Evolutionary conservation across 2,329 filamentous ascomycete species (phyloP).

Genomic region (Pyrenophora graminea): DNA sequence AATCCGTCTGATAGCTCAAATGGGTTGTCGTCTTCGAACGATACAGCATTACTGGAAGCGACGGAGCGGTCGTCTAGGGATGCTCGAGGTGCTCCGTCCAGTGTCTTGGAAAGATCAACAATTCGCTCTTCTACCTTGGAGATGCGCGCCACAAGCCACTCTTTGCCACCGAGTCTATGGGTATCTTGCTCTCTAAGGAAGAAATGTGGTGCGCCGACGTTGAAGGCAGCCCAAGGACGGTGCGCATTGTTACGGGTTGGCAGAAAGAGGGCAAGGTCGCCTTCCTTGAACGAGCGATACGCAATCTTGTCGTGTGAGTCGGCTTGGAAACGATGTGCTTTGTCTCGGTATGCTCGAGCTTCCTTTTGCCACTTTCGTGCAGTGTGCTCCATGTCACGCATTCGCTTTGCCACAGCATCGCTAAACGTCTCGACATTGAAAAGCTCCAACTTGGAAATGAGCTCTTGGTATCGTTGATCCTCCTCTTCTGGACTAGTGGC

Average conservation of each 20-base stretch:
- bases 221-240: conserved; percentile 97
- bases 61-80: conserved; percentile 52
- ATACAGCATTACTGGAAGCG: conserved; percentile 58
- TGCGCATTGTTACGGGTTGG: conserved; percentile 93
- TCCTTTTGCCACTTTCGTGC: conserved; percentile 94
- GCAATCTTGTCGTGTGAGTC: conserved; percentile 96
- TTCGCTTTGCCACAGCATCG: conserved; percentile 82
- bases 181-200: conserved; percentile 91
- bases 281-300: conserved; percentile 93
- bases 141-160: conserved; percentile 97
- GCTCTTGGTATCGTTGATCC: conserved; percentile 72
- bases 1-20: conserved; percentile 95
- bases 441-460: conserved; percentile 71
- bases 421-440: conserved; percentile 85
- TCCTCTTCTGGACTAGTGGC: conserved; percentile 68
- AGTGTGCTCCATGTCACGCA: conserved; percentile 91
- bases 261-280: conserved; percentile 89
- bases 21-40: conserved; percentile 86
- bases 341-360: conserved; percentile 82
- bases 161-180: conserved; percentile 80
- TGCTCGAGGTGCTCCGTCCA: conserved; percentile 56
- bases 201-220: conserved; percentile 94
- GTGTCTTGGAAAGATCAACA: conserved; percentile 84
- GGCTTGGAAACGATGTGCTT: conserved; percentile 76
- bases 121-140: conserved; percentile 88